Conservation (phyloP, 1,284 basidiomycete genomes). For the Cryptococcus maquisensis region DNA sequence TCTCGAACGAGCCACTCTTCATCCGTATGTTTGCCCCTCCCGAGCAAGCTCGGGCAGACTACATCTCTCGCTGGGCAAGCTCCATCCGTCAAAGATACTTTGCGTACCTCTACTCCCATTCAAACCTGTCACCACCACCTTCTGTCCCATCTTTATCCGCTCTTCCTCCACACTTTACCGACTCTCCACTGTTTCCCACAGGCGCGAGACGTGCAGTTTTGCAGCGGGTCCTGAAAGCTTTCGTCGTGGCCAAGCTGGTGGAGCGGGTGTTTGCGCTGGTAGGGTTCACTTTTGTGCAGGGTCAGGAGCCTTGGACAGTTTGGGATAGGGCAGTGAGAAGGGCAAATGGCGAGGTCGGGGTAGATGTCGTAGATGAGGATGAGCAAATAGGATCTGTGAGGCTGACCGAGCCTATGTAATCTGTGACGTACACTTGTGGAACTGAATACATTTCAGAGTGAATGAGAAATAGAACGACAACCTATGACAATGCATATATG, state of each 20-base stretch:
- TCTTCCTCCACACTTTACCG: conserved; percentile 12
- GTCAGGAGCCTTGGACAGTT: conserved; percentile 53
- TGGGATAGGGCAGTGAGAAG: conserved; percentile 48
- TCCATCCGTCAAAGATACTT: conserved; percentile 12
- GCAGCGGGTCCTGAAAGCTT: conserved; percentile 34
- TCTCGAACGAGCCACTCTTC: conserved; percentile 48
- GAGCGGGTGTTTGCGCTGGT: conserved; percentile 46
- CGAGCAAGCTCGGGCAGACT: not conserved
- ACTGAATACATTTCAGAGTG: too few relatives aligned
- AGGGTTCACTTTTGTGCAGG: conserved; percentile 51
- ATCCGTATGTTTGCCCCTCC: conserved; percentile 45
- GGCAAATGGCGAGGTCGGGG: conserved; percentile 1
- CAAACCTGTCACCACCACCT: conserved; percentile 13
- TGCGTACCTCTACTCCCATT: conserved; percentile 19
- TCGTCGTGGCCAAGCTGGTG: conserved; percentile 47
- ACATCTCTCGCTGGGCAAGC: conserved; percentile 11
- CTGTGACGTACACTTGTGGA: too few relatives aligned
- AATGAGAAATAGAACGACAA: not conserved
- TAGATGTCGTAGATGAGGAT: not conserved
- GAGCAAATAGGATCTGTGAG: not conserved
- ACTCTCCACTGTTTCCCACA: not conserved
- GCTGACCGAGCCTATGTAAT: too few relatives aligned
- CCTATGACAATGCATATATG: not conserved
- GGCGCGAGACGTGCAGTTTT: not conserved
- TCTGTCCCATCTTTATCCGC: conserved; percentile 9